A percentile compares a stretch with the other conserved stretches of the same genome.
phyloP scores from a whole-genome alignment of 1,139 yeast species.

The Casaregolazyma suthepensis region DNA sequence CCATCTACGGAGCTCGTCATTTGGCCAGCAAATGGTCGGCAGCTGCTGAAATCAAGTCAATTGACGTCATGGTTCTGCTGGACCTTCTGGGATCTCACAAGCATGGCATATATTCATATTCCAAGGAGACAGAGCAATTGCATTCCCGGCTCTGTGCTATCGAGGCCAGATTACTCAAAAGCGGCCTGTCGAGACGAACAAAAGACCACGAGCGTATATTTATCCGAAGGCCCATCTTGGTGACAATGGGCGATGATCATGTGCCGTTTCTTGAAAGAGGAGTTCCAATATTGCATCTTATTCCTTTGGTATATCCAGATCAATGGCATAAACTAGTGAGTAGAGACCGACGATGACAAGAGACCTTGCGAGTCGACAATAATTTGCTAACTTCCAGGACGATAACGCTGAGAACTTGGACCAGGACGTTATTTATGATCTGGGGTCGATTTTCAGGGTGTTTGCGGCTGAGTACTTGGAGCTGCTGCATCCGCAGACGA shows the following conservation, averaged over 20 bases:
- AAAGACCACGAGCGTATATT: conserved; percentile 15
- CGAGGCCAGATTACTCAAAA: conserved; percentile 20
- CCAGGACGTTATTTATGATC: conserved; percentile 31
- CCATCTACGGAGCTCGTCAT: conserved; percentile 50
- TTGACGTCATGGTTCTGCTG: conserved; percentile 42
- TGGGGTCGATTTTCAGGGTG: conserved; percentile 32
- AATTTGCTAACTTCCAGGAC: conserved; percentile 8
- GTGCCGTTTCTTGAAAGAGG: conserved; percentile 44
- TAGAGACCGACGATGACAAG: too few relatives aligned
- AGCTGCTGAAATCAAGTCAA: conserved; percentile 21
- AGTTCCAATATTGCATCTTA: conserved; percentile 45
- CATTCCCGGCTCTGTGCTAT: conserved; percentile 34
- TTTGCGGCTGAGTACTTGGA: conserved; percentile 34
- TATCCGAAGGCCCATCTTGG: conserved; percentile 22
- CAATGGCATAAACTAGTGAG: conserved; percentile 43
- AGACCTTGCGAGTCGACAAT: too few relatives aligned
- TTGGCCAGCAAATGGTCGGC: conserved; percentile 39
- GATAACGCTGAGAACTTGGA: conserved; percentile 36
- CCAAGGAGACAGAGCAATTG: conserved; percentile 36
- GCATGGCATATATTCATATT: conserved; percentile 42
- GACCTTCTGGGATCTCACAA: conserved; percentile 44
- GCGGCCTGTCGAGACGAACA: conserved; percentile 13
- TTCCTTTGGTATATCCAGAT: conserved; percentile 45
- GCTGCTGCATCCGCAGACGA: conserved; percentile 16
- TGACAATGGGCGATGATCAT: conserved; percentile 48